These are phyloP conservation scores for Lactarius hengduanensis DNA, from an alignment of 768 basidiomycete genomes.

Conservation along the genomic window DNA sequence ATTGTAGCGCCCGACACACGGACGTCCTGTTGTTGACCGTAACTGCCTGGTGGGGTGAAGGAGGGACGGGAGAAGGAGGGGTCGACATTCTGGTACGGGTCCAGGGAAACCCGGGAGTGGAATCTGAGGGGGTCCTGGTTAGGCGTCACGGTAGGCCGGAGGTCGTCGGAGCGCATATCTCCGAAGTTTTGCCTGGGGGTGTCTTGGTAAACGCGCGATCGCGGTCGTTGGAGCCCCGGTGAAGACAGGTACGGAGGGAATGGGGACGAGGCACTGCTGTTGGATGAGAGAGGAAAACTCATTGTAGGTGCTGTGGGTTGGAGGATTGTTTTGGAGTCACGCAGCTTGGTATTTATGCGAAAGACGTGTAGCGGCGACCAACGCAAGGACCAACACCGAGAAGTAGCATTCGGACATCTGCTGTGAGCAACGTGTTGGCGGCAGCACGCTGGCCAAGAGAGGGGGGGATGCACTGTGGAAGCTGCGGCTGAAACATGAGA, in stretches of 20 bases:
- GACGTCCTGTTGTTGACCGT: background rate
- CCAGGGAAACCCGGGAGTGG: background rate
- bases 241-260: background rate
- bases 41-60: background rate
- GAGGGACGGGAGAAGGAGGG: background rate
- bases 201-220: background rate
- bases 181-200: background rate
- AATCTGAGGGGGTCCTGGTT: background rate
- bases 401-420: background rate
- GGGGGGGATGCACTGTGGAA: background rate
- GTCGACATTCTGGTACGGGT: background rate
- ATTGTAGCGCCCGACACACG: background rate
- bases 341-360: background rate
- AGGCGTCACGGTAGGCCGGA: background rate
- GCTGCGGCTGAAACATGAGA: conserved; percentile 3
- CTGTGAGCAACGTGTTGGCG: background rate
- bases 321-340: background rate
- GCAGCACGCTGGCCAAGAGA: background rate
- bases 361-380: too few relatives aligned
- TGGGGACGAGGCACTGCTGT: background rate
- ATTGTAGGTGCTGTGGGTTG: background rate
- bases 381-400: background rate
- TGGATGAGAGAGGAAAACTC: background rate
- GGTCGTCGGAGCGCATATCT: background rate
- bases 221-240: background rate